phyloP scores from a whole-genome alignment of 345 rosid genomes.

The Eucalyptus erythrocorys region DNA sequence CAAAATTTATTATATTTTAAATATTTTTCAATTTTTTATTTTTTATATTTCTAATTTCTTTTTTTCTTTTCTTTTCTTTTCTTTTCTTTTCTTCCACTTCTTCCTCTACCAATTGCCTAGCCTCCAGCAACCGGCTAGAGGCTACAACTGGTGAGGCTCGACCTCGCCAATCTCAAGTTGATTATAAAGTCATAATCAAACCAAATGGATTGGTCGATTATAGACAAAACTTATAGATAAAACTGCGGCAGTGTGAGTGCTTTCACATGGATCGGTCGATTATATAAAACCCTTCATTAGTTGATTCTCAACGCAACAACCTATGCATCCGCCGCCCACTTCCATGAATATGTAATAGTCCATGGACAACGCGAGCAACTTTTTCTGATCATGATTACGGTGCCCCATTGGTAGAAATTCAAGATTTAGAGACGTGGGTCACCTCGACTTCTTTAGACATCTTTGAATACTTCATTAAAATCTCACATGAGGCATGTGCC shows the following conservation, averaged over 20 bases:
- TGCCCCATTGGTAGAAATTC: background rate
- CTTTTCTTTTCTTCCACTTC: rapidly evolving
- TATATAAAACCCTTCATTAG: background rate
- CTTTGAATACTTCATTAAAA: background rate
- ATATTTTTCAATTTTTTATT: too few species aligned
- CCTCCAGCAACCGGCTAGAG: rapidly evolving
- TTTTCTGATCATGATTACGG: background rate
- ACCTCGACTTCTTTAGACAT: background rate
- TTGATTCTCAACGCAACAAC: background rate
- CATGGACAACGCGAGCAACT: background rate
- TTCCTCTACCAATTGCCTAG: background rate
- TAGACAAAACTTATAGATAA: too few species aligned
- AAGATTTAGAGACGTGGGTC: background rate
- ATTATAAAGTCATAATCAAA: too few species aligned
- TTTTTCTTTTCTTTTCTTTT: too few species aligned
- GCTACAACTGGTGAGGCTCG: rapidly evolving
- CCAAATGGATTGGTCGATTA: too few species aligned
- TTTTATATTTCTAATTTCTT: too few species aligned
- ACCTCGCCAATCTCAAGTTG: background rate
- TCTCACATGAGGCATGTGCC: background rate
- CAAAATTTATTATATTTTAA: too few species aligned
- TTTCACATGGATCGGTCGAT: background rate
- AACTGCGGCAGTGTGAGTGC: background rate
- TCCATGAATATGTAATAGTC: background rate
- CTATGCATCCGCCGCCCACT: background rate